Evolutionary conservation across 2,329 filamentous ascomycete genomes (phyloP).

Genomic region (Plenodomus tracheiphilus): DNA sequence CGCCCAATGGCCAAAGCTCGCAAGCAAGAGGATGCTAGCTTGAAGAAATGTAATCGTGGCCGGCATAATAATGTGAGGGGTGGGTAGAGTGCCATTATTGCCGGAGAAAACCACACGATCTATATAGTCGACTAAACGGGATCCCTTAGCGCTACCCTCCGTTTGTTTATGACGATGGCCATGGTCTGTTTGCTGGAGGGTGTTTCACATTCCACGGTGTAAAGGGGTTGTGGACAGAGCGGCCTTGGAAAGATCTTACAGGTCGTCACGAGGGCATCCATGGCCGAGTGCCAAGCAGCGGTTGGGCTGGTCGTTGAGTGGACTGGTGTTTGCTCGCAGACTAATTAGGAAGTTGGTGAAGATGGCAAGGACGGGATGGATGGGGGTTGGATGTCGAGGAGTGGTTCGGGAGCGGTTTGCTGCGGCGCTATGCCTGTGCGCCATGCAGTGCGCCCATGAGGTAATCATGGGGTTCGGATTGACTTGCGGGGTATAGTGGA

Average conservation of each 20-base stretch:
- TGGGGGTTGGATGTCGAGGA: not conserved
- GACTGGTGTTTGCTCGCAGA: conserved; percentile 11
- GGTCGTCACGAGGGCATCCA: conserved; percentile 36
- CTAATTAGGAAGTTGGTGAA: conserved; percentile 9
- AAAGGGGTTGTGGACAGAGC: not conserved
- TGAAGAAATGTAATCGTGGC: conserved; percentile 27
- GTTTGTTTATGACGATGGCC: not conserved
- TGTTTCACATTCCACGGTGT: not conserved
- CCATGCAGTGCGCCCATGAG: not conserved
- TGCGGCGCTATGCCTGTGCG: not conserved
- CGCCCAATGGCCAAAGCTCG: conserved; percentile 23
- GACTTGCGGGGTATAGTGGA: not conserved
- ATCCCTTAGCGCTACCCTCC: not conserved
- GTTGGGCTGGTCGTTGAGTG: conserved; percentile 14
- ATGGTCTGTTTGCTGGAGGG: not conserved
- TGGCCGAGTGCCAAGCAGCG: conserved; percentile 16
- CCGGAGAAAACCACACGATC: conserved; percentile 26
- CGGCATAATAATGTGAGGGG: conserved; percentile 24
- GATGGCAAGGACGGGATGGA: not conserved
- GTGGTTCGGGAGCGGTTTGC: not conserved
- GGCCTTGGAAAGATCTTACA: conserved; percentile 30
- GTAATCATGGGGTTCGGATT: not conserved
- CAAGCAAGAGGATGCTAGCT: conserved; percentile 24
- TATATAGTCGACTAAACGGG: conserved; percentile 37
- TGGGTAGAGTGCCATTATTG: conserved; percentile 24